phyloP scores from a whole-genome alignment of 2,329 filamentous ascomycete species.

The Microdochium bolleyi region DNA sequence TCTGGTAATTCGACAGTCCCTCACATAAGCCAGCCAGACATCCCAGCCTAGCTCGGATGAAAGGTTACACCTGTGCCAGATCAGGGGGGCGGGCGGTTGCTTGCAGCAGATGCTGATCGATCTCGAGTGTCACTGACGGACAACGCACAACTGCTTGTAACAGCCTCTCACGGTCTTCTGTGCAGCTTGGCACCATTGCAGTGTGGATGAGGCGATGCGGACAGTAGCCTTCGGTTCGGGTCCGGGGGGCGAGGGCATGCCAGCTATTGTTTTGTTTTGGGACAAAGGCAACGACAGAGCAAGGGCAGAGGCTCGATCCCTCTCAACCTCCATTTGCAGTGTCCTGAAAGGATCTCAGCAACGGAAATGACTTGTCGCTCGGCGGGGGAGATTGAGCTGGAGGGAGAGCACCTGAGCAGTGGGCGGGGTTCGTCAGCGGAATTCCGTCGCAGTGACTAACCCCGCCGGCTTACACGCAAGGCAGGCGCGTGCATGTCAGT shows the following conservation, averaged over 20 bases:
- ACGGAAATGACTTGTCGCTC: neutral
- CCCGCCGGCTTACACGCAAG: neutral
- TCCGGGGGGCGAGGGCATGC: no score
- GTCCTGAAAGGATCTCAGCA: no score
- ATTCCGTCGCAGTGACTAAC: neutral
- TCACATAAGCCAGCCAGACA: no score
- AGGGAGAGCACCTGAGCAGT: neutral
- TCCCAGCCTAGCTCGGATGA: no score
- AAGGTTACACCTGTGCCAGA: neutral
- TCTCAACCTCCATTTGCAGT: no score
- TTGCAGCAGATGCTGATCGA: neutral
- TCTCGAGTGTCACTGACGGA: neutral
- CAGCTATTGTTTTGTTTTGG: no score
- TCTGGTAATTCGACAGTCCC: no score
- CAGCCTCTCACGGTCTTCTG: neutral
- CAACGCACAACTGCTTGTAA: neutral
- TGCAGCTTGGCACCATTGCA: neutral
- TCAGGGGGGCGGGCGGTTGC: neutral
- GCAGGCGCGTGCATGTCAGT: neutral
- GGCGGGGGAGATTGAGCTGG: neutral
- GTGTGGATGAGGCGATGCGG: neutral
- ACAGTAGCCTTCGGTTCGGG: neutral
- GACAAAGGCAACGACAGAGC: no score
- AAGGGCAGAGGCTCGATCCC: no score
- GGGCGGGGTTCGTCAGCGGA: neutral